A percentile compares a stretch with the other conserved stretches of the same genome.
phyloP scores from a whole-genome alignment of 2,329 filamentous ascomycete genomes.

The Alternaria solani region DNA sequence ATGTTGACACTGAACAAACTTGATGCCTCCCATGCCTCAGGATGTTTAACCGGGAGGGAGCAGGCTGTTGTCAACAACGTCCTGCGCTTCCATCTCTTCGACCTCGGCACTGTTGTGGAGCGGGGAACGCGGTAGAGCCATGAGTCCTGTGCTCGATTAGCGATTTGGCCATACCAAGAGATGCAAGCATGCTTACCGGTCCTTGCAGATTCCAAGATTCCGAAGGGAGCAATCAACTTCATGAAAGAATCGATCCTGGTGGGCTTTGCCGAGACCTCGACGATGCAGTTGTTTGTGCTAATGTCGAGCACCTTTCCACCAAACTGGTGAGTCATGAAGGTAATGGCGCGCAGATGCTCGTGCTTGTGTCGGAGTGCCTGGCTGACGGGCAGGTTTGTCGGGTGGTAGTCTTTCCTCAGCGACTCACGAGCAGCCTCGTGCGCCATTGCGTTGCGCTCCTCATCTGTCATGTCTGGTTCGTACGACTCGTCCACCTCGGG shows the following conservation, averaged over 20 bases:
- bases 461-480: constrained; percentile 39
- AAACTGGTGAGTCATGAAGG: constrained; percentile 96
- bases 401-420: constrained; percentile 78
- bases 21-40: neutral
- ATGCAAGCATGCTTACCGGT: constrained; percentile 66
- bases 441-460: constrained; percentile 41
- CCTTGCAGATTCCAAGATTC: constrained; percentile 93
- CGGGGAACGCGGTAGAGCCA: constrained; percentile 94
- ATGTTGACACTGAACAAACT: constrained; percentile 8
- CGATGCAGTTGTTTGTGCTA: constrained; percentile 97
- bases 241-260: constrained; percentile 95
- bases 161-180: neutral
- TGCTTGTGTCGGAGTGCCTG: constrained; percentile 96
- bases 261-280: constrained; percentile 94
- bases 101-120: constrained; percentile 78
- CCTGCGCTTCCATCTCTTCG: constrained; percentile 84
- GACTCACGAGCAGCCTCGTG: constrained; percentile 51
- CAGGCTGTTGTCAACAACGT: constrained; percentile 92
- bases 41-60: constrained; percentile 81
- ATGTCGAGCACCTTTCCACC: constrained; percentile 98
- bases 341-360: constrained; percentile 95
- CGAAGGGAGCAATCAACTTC: constrained; percentile 92
- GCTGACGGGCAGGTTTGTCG: constrained; percentile 81
- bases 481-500: constrained; percentile 42
- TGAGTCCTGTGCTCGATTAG: constrained; percentile 67